phyloP scores from a whole-genome alignment of 2,329 filamentous ascomycete species.

The Pyrenochaeta sp. region DNA sequence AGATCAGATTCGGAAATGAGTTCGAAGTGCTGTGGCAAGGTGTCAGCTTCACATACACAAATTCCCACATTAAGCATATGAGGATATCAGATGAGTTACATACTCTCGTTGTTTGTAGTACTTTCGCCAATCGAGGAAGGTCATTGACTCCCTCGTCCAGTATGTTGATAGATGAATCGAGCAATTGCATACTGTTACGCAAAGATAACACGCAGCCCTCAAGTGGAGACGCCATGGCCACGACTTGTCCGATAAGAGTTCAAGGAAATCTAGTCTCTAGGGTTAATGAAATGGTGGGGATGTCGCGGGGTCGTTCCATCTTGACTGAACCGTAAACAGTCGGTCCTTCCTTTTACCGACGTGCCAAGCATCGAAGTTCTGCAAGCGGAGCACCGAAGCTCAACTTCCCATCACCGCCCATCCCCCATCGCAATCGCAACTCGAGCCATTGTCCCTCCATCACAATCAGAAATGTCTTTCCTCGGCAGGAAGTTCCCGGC shows the following conservation, averaged over 20 bases:
- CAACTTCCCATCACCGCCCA: constrained; percentile 33
- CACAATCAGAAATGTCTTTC: constrained; percentile 52
- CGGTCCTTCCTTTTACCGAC: constrained; percentile 30
- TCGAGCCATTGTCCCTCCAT: constrained; percentile 41
- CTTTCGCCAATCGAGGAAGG: constrained; percentile 69
- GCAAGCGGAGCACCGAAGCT: constrained; percentile 26
- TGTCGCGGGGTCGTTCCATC: constrained; percentile 25
- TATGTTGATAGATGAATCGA: constrained; percentile 70
- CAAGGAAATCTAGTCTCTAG: not conserved
- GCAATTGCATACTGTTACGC: constrained; percentile 66
- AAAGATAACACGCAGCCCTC: constrained; percentile 68
- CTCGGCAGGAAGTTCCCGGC: constrained; percentile 63
- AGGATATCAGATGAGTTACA: constrained; percentile 23
- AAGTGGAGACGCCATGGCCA: constrained; percentile 54
- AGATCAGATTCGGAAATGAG: constrained; percentile 87
- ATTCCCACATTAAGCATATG: too few relatives aligned
- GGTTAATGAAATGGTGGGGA: not conserved
- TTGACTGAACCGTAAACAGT: constrained; percentile 23
- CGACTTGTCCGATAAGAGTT: not conserved
- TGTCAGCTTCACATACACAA: too few relatives aligned
- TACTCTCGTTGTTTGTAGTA: constrained; percentile 70
- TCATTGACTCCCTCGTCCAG: constrained; percentile 70
- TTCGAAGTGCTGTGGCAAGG: constrained; percentile 78
- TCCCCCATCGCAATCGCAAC: constrained; percentile 41
- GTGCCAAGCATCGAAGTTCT: constrained; percentile 41